Base-by-base conservation (phyloP, 1,139 yeast genomes). In the Protomyces gravidus region DNA sequence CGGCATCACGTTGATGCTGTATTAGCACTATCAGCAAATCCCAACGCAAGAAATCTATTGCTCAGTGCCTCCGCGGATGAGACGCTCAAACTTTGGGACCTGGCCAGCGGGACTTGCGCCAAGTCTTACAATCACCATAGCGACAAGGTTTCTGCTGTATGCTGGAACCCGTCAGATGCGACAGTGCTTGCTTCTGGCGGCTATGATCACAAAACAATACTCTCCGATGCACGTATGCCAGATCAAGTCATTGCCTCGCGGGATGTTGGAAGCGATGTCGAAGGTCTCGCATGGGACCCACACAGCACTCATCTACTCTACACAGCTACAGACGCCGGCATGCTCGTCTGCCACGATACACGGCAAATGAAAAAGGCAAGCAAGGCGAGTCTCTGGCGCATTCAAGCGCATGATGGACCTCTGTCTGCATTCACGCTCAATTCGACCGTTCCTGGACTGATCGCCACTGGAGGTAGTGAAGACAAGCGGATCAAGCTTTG, bases 321-420 rank as follows among this genome's bases (percentile, higher is more conserved):
- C 69, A 95, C 89, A 47, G 96, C 97, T 67, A 89, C 97, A 40
- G 98, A 92, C 71, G 79, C 82, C 64, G 99, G 99, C 70, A 85
- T 85, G 68, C 82, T 92, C 36, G 88, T 88, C 74, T 86, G 94
- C 65, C 90, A 86, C 68, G 98, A 92, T 73, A 85, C 88, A 50
- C 82, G 96, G 71, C 71, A 73, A 51, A 62, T 65, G 3, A 55
- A 61, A 6, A 19, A 51, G 11, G 25, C 55, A 17, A 50, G 47
- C 17, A 42, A 23, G 19, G 77, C 80, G 57, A 89, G 96, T 26
- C 69, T 92, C 42, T 92, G 99, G 99, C 88, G 95, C 4, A 78
- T 92, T 68, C 96, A 94, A 74, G 98, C 98, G 1, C 98, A 92
- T 71, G 97, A 92, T 73, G 82, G 95, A 3, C 97, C 95, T 62